phyloP scores from a whole-genome alignment of 495 filamentous ascomycete genomes.

The Neurospora africana region DNA sequence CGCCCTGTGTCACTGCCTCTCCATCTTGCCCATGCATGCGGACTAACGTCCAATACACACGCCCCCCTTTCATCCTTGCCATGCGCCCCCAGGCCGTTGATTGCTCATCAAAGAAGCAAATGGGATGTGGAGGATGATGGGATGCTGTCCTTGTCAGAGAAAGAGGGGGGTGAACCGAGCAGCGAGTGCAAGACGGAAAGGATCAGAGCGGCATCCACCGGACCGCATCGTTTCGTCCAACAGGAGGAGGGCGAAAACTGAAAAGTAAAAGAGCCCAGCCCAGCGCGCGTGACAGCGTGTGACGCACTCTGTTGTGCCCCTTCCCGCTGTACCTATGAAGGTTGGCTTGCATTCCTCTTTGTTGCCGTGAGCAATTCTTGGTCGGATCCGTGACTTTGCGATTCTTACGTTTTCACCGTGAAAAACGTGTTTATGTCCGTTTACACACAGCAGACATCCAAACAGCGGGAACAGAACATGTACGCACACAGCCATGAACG shows the following conservation, averaged over 20 bases:
- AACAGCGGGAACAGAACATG: not conserved
- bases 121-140: not conserved
- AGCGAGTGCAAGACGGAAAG: not conserved
- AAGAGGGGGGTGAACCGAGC: slow-evolving; percentile 6
- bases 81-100: not conserved
- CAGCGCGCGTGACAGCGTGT: not conserved
- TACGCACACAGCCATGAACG: not conserved
- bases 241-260: not conserved
- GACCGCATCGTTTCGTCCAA: slow-evolving; percentile 1
- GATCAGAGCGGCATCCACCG: not conserved
- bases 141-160: slow-evolving; percentile 1
- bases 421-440: not conserved
- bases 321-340: not conserved
- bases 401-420: not conserved
- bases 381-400: not conserved
- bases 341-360: not conserved
- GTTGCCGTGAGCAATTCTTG: not conserved
- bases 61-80: slow-evolving; percentile 4
- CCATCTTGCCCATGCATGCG: not conserved
- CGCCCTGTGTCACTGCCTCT: slow-evolving; percentile 23
- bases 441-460: not conserved
- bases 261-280: not conserved
- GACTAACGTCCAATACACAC: slow-evolving; percentile 8
- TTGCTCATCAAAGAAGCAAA: not conserved
- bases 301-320: not conserved